Base-by-base conservation (phyloP, 805 yeast genomes). In the Candida takata region DNA sequence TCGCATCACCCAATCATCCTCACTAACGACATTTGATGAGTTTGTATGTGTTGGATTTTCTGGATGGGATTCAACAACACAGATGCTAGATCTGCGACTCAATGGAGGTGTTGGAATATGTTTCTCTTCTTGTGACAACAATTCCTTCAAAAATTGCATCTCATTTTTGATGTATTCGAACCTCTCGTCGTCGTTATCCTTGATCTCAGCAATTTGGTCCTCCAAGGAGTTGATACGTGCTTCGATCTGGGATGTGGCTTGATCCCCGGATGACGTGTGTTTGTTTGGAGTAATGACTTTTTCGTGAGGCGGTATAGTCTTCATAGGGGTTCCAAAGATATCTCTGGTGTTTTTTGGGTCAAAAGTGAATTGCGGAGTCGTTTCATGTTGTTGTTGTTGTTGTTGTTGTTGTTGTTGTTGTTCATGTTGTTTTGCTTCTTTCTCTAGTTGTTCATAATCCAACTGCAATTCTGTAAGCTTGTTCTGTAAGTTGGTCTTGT, bases 1-100 rank as follows among this genome's bases (percentile, higher is more conserved):
- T 34, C 47, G 50, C 15, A 55, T 37, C 33, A 61, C 44, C 29
- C 60, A 55, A 26, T 60, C 65, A 33, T 53, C 57, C 24, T 62
- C 66, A 3, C 50, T 41, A 16, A 26, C 14, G 5, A 13, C 15
- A 10, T 7, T n/a, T n/a, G n/a, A n/a, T n/a, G n/a, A n/a, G n/a
- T n/a, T n/a, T n/a, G n/a, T n/a, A n/a, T n/a, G n/a, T 9, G 26
- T 9, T 10, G 26, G 11, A 14, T 10, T 3, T 15, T 26, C 28
- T 9, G 16, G 16, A 15, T 13, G 28, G 11, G 12, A 10, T 15
- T 26, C 28, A 8, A 8, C 28, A 8, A 13, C 27, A 24, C n/a
- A 5, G 6, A 13, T 6, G 9, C 28, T 26, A 6, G 28, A 16
- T 35, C 25, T 29, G 14, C 18, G 25, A 15, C 13, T 29, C 11